Evolutionary conservation across 2,329 filamentous ascomycete species (phyloP), one percentile per base, ranked within the genome.

Genomic region (Iodosphaeria phyllophila): DNA sequence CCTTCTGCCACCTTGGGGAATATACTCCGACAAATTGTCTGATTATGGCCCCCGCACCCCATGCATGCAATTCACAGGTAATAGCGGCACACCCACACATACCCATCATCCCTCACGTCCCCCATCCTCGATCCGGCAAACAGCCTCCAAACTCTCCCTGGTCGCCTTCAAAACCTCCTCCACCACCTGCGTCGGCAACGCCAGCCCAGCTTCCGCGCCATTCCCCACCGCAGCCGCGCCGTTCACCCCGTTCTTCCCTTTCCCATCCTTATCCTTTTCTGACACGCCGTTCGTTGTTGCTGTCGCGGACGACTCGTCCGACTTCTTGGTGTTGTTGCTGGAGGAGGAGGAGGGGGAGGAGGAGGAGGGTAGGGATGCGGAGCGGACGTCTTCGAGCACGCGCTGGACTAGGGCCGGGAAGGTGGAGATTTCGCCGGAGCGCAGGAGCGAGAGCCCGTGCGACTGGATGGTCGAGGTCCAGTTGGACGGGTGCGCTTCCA

Each of bases 131-230:
- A 58, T 38, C 33, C 51, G 47, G 26, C 49, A 51, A 8, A 67
- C 52, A 18, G 49, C 42, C 32, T 71, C 66, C 20, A 74, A 48
- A 32, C 59, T 60, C 36, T 72, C 66, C 29, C 60, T 53, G 15
- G 68, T 68, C 16, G 64, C 52, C 33, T 57, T 58, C n/a, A 74
- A 49, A 4, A 67, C 66, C 34, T 75, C 64, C 14, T 72, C 63
- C 9, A 74, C 47, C n/a, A 72, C 65, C 3, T 51, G 41, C 27
- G 59, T 53, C 8, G 72, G 69, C 20, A 75, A 44, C 16, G 67
- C 69, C 9, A 74, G 53, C 35, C 44, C n/a, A n/a, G n/a, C n/a
- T n/a, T n/a, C n/a, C n/a, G n/a, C 55, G 11, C 32, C 25, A 14
- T 42, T 42, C 8, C 38, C 43, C 10, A 34, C 37, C 3, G 23